Evolutionary conservation across 495 filamentous ascomycete genomes (phyloP).

Genomic region (Aspergillus campestris): DNA sequence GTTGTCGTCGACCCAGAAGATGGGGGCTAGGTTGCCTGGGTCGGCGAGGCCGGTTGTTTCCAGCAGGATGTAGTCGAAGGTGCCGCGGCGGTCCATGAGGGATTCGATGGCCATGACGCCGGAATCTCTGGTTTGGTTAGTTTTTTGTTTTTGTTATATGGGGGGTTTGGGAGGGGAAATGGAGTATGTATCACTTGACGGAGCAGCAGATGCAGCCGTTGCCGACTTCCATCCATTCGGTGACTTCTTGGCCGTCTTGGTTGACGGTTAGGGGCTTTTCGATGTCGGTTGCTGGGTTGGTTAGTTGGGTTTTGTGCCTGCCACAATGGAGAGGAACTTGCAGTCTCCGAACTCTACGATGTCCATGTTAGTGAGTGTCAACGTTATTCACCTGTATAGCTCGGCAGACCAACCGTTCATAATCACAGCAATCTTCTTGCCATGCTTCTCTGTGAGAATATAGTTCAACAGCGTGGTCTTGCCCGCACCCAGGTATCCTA

Average conservation of each 20-base stretch:
- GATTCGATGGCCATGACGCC: slow-evolving; percentile 92
- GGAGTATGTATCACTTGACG: slow-evolving; percentile 76
- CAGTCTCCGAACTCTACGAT: slow-evolving; percentile 87
- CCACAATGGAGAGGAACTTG: slow-evolving; percentile 31
- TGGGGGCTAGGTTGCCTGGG: slow-evolving; percentile 87
- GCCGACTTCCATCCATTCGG: slow-evolving; percentile 91
- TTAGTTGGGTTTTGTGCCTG: not conserved
- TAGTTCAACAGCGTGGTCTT: slow-evolving; percentile 96
- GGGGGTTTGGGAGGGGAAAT: not conserved
- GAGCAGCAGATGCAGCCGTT: slow-evolving; percentile 99
- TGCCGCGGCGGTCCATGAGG: slow-evolving; percentile 87
- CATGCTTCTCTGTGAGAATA: slow-evolving; percentile 86
- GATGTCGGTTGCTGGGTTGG: slow-evolving; percentile 67
- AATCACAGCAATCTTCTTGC: slow-evolving; percentile 95
- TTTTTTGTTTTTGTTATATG: slow-evolving; percentile 1
- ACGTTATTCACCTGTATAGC: not conserved
- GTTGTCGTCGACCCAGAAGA: slow-evolving; percentile 97
- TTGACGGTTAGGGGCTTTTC: slow-evolving; percentile 88
- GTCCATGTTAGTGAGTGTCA: not conserved
- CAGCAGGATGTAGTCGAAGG: slow-evolving; percentile 96
- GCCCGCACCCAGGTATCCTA: slow-evolving; percentile 83
- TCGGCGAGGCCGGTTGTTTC: slow-evolving; percentile 95
- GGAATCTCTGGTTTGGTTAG: slow-evolving; percentile 53
- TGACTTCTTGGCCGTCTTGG: slow-evolving; percentile 73
- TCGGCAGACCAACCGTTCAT: slow-evolving; percentile 62